Percentiles rank a stretch among this genome's conserved stretches.
These are phyloP conservation scores for Tylopilus sp. DNA, from an alignment of 768 basidiomycete species.

Conservation along the genomic window DNA sequence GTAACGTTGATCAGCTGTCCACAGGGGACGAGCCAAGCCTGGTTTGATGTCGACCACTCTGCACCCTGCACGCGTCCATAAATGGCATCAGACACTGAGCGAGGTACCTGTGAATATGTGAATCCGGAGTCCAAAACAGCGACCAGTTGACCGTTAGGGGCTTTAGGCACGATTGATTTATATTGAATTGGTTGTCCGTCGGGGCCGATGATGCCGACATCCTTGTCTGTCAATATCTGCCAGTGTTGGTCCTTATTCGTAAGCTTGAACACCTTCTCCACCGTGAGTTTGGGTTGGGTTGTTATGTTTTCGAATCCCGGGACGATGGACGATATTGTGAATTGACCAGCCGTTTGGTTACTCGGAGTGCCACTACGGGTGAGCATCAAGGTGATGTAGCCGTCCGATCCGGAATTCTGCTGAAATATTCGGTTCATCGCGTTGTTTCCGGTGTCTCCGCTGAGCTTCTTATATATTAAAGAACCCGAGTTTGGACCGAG, in stretches of 20 bases:
- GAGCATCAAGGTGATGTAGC: conserved; percentile 66
- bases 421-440: conserved; percentile 65
- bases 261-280: conserved; percentile 60
- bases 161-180: conserved; percentile 65
- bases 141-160: conserved; percentile 60
- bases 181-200: conserved; percentile 62
- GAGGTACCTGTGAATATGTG: conserved; percentile 68
- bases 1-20: conserved; percentile 67
- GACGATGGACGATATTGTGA: conserved; percentile 65
- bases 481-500: conserved; percentile 77
- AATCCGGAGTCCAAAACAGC: conserved; percentile 76
- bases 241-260: conserved; percentile 74
- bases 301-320: conserved; percentile 60
- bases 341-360: conserved; percentile 52
- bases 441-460: conserved; percentile 48
- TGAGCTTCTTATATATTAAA: conserved; percentile 55
- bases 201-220: conserved; percentile 69
- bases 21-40: conserved; percentile 75
- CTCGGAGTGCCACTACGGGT: conserved; percentile 54
- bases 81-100: conserved; percentile 73
- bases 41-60: conserved; percentile 49
- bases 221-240: conserved; percentile 67
- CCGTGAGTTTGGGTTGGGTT: conserved; percentile 59
- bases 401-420: conserved; percentile 51
- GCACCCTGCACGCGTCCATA: conserved; percentile 78